phyloP scores from a whole-genome alignment of 768 basidiomycete genomes.

The Mycena galericulata region DNA sequence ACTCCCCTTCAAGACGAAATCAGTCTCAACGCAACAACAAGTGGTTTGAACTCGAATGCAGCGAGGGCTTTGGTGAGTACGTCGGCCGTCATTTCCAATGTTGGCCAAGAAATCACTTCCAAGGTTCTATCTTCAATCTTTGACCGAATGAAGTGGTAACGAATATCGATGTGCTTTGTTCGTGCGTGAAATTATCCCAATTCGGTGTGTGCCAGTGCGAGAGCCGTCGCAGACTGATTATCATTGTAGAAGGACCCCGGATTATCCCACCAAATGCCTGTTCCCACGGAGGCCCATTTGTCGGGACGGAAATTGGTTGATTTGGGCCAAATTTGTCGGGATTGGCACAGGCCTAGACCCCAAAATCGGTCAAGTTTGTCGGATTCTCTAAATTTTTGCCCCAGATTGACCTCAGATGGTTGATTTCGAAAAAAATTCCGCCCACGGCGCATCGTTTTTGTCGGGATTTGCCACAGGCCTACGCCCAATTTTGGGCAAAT shows the following conservation, averaged over 20 bases:
- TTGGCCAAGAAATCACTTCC: slow-evolving; percentile 13
- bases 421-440: slow-evolving; percentile 19
- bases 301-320: too few species aligned
- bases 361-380: too few species aligned
- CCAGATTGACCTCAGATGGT: neutral
- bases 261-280: too few species aligned
- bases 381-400: too few species aligned
- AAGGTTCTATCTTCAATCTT: slow-evolving; percentile 4
- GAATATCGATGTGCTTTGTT: slow-evolving; percentile 17
- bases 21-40: too few species aligned
- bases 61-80: slow-evolving; percentile 16
- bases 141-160: slow-evolving; percentile 7
- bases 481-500: too few species aligned
- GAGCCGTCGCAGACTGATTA: slow-evolving; percentile 21
- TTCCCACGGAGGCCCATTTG: too few species aligned
- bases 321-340: too few species aligned
- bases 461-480: too few species aligned
- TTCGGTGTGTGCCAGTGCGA: too few species aligned
- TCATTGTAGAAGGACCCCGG: slow-evolving; percentile 8
- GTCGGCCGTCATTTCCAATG: neutral
- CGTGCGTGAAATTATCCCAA: slow-evolving; percentile 17
- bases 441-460: slow-evolving; percentile 34
- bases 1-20: too few species aligned
- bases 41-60: slow-evolving; percentile 6
- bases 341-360: too few species aligned